Percentiles rank a stretch among this genome's conserved stretches.
Conservation (phyloP, 2,329 filamentous ascomycete genomes). For the Fusarium sp. region DNA sequence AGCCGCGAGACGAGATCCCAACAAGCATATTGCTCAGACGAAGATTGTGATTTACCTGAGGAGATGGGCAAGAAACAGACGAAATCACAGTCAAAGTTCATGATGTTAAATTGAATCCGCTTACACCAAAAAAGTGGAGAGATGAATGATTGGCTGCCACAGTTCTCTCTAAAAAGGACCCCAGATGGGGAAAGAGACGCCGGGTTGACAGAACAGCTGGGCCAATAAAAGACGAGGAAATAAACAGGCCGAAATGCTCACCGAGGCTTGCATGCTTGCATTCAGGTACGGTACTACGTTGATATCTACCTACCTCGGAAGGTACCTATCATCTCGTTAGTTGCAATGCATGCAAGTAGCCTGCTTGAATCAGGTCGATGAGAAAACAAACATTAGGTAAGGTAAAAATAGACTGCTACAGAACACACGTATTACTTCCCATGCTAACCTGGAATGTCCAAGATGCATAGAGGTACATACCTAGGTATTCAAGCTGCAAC, state of each 20-base stretch:
- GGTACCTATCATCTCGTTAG: no score
- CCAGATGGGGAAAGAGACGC: conserved; percentile 35
- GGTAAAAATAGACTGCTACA: background rate
- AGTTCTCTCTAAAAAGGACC: conserved; percentile 24
- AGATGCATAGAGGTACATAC: background rate
- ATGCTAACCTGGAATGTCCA: background rate
- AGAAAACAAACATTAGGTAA: conserved; percentile 5
- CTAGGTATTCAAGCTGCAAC: conserved; percentile 3
- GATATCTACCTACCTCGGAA: conserved; percentile 4
- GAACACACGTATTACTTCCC: background rate
- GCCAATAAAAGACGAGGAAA: conserved; percentile 26
- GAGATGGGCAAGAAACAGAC: background rate
- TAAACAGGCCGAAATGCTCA: conserved; percentile 22
- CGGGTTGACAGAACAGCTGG: conserved; percentile 4
- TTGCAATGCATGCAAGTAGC: no score
- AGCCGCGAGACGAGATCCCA: conserved; percentile 7
- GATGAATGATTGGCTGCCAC: conserved; percentile 19
- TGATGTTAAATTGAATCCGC: conserved; percentile 24
- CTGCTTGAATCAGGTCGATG: background rate
- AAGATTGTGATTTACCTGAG: background rate
- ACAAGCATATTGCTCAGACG: background rate
- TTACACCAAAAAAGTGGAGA: conserved; percentile 21
- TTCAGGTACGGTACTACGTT: conserved; percentile 31
- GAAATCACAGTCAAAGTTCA: conserved; percentile 18
- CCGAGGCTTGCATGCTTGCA: conserved; percentile 2